A percentile compares a stretch with the other conserved stretches of the same genome.
Conservation (phyloP, 768 basidiomycete genomes). For the Mrakia frigida region DNA sequence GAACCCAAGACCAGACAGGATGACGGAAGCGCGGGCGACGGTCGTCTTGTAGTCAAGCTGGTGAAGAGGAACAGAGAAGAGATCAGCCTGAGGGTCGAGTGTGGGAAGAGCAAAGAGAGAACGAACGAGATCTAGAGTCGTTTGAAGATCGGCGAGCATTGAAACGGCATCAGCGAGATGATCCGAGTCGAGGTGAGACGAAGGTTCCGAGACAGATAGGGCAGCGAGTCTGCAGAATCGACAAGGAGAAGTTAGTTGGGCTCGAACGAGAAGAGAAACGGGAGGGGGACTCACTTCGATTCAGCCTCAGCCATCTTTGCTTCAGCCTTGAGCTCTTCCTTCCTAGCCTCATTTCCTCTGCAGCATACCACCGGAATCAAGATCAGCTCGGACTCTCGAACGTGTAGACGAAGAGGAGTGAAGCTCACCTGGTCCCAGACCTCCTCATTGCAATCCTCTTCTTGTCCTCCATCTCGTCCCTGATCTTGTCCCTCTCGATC, state of each 20-base stretch:
- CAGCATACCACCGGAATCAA: too few species aligned
- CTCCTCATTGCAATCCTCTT: slow-evolving; percentile 52
- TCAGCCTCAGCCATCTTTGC: slow-evolving; percentile 10
- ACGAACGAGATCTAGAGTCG: slow-evolving; percentile 41
- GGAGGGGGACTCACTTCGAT: background rate
- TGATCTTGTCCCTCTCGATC: slow-evolving; percentile 34
- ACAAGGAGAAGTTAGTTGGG: too few species aligned
- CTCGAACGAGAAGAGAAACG: background rate
- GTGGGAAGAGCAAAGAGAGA: background rate
- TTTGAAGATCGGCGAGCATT: slow-evolving; percentile 33
- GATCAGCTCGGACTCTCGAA: background rate
- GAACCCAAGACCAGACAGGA: slow-evolving; percentile 62
- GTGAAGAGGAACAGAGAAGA: background rate
- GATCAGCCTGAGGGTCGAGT: background rate
- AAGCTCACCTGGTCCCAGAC: slow-evolving; percentile 50
- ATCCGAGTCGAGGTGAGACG: background rate
- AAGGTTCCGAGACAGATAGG: background rate
- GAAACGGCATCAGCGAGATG: slow-evolving; percentile 28
- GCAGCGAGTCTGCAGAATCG: background rate
- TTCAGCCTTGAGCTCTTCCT: slow-evolving; percentile 20
- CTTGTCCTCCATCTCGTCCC: slow-evolving; percentile 43
- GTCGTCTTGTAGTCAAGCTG: slow-evolving; percentile 40
- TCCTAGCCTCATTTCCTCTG: slow-evolving; percentile 53
- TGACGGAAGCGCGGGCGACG: slow-evolving; percentile 48
- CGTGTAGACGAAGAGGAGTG: background rate